These are phyloP conservation scores for Bolboschoenus planiculmis DNA, from an alignment of 176 grass and related monocot genomes.

Conservation along the genomic window DNA sequence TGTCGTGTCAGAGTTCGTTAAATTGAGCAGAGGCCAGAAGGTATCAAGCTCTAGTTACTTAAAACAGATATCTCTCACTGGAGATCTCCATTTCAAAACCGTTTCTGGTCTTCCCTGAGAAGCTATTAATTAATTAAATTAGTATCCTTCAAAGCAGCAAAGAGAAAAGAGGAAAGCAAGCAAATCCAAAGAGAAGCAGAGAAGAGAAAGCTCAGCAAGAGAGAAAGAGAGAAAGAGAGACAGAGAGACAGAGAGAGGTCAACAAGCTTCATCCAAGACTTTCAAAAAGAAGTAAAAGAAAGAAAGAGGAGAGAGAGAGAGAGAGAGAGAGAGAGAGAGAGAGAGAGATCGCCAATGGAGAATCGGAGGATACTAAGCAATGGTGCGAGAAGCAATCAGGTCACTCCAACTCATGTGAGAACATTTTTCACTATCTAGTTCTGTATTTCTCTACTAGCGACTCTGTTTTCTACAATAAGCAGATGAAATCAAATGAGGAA, in stretches of 20 bases:
- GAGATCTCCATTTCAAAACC: constrained; percentile 10
- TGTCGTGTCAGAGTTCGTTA: neutral
- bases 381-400: constrained; percentile 14
- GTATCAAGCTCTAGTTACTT: neutral
- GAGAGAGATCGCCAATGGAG: constrained; percentile 25
- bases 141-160: constrained; percentile 2
- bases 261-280: too few relatives aligned
- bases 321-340: neutral
- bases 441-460: neutral
- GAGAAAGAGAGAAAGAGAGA: neutral
- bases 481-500: neutral
- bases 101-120: constrained; percentile 1
- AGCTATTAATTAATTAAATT: constrained; percentile 15
- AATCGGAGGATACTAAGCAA: constrained; percentile 4
- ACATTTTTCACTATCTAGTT: neutral
- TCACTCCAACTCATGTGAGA: constrained; percentile 24
- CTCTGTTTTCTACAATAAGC: neutral
- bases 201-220: neutral
- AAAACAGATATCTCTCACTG: neutral
- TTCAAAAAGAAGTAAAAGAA: neutral
- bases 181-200: neutral
- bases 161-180: neutral
- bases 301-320: neutral
- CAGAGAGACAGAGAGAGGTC: neutral
- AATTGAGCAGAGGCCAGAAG: too few relatives aligned